Evolutionary conservation across 179 eudicot genomes (phyloP), one percentile per base, ranked within the genome.

Genomic region (Sideroxylon spinosum): DNA sequence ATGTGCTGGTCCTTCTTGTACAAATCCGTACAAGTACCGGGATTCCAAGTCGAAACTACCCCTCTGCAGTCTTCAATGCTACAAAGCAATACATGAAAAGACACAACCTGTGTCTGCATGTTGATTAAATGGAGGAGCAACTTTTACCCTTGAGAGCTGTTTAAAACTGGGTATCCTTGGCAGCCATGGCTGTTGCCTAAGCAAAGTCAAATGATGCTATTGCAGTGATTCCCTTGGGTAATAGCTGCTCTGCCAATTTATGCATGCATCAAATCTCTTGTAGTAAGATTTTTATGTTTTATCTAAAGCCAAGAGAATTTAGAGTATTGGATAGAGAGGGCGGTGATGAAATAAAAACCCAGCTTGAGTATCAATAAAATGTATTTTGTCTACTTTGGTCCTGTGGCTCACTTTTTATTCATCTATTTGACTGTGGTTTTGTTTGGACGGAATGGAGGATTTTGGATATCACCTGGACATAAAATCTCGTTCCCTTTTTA

Each of bases 51-150:
- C 92, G 4, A 92, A 88, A 81, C 82, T 92, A 74, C 98, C 97
- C 9, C 92, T 93, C 11, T 93, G 98, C 88, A 92, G 98, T 82
- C 92, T 93, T 29, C 87, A 84, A 49, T 93, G 98, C 88, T 93
- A 93, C 92, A 93, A 92, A 84, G 93, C 95, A 28, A 80, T 90
- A 46, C 90, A 88, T 69, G 84, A 65, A 66, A 76, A 73, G 74
- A 63, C 64, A 76, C 81, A 69, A 7, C 32, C 78, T 28, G 53
- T 71, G 71, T 62, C 61, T 75, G 76, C 85, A n/a, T 83, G 85
- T 83, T 86, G 53, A 75, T 60, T 16, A 32, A n/a, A 52, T 37
- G 37, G 29, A 5, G n/a, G 5, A 37, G 32, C 56, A n/a, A 55
- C 12, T 3, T 11, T n/a, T 32, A 12, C 55, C 3, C 19, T 20